Evolutionary conservation across 306 rosid species (phyloP), one percentile per base, ranked within the genome.

Genomic region (Datisca glomerata): DNA sequence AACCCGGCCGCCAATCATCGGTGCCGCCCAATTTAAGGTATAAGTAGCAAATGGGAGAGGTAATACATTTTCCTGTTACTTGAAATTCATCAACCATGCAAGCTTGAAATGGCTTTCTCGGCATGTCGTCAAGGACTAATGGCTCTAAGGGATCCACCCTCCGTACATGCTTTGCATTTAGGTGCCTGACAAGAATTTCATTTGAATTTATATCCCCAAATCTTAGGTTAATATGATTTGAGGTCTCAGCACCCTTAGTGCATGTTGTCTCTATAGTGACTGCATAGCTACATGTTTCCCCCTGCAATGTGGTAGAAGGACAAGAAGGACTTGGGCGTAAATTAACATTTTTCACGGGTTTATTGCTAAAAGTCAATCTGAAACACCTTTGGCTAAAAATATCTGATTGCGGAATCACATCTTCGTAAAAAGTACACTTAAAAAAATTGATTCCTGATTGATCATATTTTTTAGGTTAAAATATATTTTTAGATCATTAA

Each of bases 1-100:
- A 81, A 35, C 86, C 96, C 0, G 86, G 92, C 36, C 86, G 60
- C 96, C 96, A 81, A 8, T 86, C 77, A n/a, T 86, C 92, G 3
- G 27, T 12, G 7, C 96, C 94, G 3, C 43, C 17, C 17, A 73
- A 24, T 53, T 81, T 86, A 20, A 86, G 79, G 50, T 78, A 86
- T 18, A 86, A 49, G 51, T 73, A 73, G 65, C 94, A 86, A 8
- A 86, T 54, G 2, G 85, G 77, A 0, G 81, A 70, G 24, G 67
- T 67, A 0, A 86, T 65, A 20, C 96, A 81, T 6, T 50, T 73
- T 14, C 73, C 86, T n/a, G 43, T 50, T 7, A 81, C 79, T 24
- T 56, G 70, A 51, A 86, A 81, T 21, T 68, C 60, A 59, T 86
- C 94, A 21, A 86, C 84, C 64, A 43, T 49, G 57, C 96, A 86